Percentiles rank a stretch among this genome's conserved stretches.
Evolutionary conservation across 306 rosid species (phyloP).

Genomic region (Gastrolobium bilobum): DNA sequence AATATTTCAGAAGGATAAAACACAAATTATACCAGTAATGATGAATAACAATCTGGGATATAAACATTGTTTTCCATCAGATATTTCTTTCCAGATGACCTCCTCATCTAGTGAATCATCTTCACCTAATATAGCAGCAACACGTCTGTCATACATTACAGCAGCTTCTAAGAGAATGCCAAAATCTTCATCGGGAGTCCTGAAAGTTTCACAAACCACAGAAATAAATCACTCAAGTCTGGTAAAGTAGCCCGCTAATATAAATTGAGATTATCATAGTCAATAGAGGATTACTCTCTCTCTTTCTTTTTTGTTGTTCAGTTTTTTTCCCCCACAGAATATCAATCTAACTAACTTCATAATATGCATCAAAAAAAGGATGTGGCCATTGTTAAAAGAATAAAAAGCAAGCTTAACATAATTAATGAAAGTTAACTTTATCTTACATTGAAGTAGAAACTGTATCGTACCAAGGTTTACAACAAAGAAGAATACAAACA

Average conservation of each 20-base stretch:
- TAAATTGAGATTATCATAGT: slow-evolving; percentile 21
- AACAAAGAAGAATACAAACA: background rate
- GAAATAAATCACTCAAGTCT: slow-evolving; percentile 33
- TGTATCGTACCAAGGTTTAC: background rate
- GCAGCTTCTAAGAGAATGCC: slow-evolving; percentile 96
- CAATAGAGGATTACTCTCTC: background rate
- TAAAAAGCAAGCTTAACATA: background rate
- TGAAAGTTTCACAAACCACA: slow-evolving; percentile 45
- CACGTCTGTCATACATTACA: slow-evolving; percentile 97
- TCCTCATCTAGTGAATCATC: slow-evolving; percentile 85
- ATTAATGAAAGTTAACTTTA: background rate
- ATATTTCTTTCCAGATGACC: slow-evolving; percentile 78
- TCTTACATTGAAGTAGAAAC: slow-evolving; percentile 11
- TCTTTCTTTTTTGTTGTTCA: background rate
- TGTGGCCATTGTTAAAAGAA: slow-evolving; percentile 23
- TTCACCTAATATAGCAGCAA: slow-evolving; percentile 87
- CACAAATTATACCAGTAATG: slow-evolving; percentile 76
- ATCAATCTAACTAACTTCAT: slow-evolving; percentile 13
- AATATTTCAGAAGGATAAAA: slow-evolving; percentile 13
- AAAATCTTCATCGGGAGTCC: slow-evolving; percentile 98
- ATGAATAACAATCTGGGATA: slow-evolving; percentile 90
- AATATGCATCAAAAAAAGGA: slow-evolving; percentile 10
- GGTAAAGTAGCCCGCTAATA: slow-evolving; percentile 23
- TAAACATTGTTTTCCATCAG: slow-evolving; percentile 66
- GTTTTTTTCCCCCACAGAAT: slow-evolving; percentile 16